Conservation (phyloP, 2,329 filamentous ascomycete genomes). For the Cyphellophora europaea region DNA sequence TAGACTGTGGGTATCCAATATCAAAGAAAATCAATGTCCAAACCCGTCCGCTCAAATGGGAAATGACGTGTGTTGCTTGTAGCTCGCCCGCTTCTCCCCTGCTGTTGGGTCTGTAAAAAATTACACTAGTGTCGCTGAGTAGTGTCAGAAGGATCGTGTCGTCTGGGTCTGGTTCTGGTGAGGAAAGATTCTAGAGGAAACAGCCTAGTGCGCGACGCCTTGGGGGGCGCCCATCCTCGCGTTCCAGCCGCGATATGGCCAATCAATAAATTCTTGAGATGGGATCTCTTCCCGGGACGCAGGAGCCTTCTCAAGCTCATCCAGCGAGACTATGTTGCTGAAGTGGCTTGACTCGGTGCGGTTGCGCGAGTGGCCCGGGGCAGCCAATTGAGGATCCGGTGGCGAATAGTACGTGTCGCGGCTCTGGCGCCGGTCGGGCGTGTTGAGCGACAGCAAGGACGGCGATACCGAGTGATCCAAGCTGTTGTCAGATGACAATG, state of each 20-base stretch:
- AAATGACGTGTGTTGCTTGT: too few species aligned
- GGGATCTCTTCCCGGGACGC: constrained; percentile 14
- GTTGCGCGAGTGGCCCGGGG: constrained; percentile 7
- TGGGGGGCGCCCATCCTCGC: not conserved
- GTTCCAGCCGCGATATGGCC: constrained; percentile 17
- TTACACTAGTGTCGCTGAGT: too few species aligned
- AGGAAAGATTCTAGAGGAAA: too few species aligned
- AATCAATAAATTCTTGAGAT: constrained; percentile 18
- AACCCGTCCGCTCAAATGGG: too few species aligned
- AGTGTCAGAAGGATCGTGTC: too few species aligned
- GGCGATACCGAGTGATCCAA: constrained; percentile 18
- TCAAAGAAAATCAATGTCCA: too few species aligned
- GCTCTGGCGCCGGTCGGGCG: constrained; percentile 42
- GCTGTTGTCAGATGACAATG: constrained; percentile 1
- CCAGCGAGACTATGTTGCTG: constrained; percentile 7
- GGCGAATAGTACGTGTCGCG: constrained; percentile 8
- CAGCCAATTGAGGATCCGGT: constrained; percentile 5
- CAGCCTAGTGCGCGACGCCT: too few species aligned
- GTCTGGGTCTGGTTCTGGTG: too few species aligned
- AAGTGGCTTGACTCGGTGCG: constrained; percentile 10
- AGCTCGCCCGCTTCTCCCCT: too few species aligned
- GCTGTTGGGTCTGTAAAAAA: too few species aligned
- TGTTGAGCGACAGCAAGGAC: constrained; percentile 42
- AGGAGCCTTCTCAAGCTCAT: constrained; percentile 11
- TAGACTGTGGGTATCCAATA: too few species aligned